A percentile compares a stretch with the other conserved stretches of the same genome.
Evolutionary conservation across 495 filamentous ascomycete genomes (phyloP).

Genomic region (Penicillium pancosmium): DNA sequence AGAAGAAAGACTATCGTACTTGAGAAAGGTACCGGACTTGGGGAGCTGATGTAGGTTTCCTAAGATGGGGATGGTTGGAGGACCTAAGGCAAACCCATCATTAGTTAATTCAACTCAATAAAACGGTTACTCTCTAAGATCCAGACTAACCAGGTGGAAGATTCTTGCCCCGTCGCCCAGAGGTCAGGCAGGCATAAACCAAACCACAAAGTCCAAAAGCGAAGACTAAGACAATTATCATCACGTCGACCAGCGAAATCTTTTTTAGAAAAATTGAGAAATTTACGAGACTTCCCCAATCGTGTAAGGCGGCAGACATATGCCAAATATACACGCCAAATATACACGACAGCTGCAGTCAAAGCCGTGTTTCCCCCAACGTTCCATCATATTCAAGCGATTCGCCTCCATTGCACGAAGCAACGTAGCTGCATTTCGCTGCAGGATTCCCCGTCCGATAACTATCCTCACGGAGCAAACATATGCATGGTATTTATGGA

Average conservation of each 20-base stretch:
- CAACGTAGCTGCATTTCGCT: not conserved
- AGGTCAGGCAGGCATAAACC: not conserved
- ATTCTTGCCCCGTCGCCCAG: not conserved
- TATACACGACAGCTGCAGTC: conserved; percentile 4
- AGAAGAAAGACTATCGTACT: not conserved
- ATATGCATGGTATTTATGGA: not conserved
- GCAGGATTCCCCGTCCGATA: not conserved
- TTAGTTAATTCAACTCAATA: too few relatives aligned
- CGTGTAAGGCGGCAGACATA: not conserved
- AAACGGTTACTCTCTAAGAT: too few relatives aligned
- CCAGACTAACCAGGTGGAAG: not conserved
- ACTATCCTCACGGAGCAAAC: too few relatives aligned
- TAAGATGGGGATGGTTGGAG: conserved; percentile 1
- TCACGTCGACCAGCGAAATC: not conserved
- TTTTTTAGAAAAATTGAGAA: too few relatives aligned
- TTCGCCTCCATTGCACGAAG: not conserved
- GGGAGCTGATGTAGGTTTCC: not conserved
- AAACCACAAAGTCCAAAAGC: not conserved
- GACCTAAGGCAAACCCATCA: not conserved
- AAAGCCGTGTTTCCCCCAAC: not conserved
- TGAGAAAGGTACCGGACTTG: not conserved
- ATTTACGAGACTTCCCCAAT: too few relatives aligned
- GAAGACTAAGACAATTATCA: not conserved
- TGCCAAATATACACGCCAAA: not conserved
- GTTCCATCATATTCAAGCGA: not conserved